Evolutionary conservation across 257 asterid genomes (phyloP).

Genomic region (Solanum habrochaites): DNA sequence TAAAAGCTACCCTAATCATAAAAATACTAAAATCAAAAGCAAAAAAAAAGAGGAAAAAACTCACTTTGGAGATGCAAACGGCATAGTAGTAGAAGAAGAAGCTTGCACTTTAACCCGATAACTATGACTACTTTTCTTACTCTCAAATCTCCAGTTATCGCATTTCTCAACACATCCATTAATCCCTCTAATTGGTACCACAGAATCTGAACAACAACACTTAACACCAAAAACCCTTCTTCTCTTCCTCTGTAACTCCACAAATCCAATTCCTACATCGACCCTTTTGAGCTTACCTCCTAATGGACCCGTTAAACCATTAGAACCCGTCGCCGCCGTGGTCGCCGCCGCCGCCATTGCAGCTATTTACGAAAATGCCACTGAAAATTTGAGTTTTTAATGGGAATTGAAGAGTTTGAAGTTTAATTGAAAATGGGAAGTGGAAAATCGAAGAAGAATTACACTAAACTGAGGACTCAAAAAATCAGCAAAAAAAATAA

Average conservation of each 20-base stretch:
- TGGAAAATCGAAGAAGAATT: background rate
- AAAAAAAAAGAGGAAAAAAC: background rate
- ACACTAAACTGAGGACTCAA: background rate
- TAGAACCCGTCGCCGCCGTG: conserved; percentile 47
- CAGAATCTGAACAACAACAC: conserved; percentile 41
- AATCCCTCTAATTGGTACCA: background rate
- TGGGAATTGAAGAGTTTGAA: background rate
- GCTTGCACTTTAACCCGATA: conserved; percentile 18
- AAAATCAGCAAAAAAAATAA: background rate
- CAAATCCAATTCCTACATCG: conserved; percentile 19
- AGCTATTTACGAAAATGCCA: conserved; percentile 9
- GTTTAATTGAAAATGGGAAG: background rate
- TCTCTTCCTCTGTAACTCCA: conserved; percentile 39
- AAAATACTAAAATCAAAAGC: background rate
- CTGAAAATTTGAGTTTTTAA: background rate
- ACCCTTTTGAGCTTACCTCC: conserved; percentile 18
- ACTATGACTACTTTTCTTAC: conserved; percentile 5
- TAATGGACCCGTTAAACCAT: conserved; percentile 42
- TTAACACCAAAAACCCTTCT: conserved; percentile 16
- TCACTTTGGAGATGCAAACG: conserved; percentile 60
- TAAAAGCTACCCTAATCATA: background rate
- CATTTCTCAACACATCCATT: conserved; percentile 29
- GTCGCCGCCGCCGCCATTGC: conserved; percentile 2
- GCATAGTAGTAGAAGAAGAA: conserved; percentile 27
- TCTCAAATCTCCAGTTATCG: conserved; percentile 38